These are phyloP conservation scores for Gloeophyllum trabeum DNA, from an alignment of 768 basidiomycete species.

Conservation along the genomic window DNA sequence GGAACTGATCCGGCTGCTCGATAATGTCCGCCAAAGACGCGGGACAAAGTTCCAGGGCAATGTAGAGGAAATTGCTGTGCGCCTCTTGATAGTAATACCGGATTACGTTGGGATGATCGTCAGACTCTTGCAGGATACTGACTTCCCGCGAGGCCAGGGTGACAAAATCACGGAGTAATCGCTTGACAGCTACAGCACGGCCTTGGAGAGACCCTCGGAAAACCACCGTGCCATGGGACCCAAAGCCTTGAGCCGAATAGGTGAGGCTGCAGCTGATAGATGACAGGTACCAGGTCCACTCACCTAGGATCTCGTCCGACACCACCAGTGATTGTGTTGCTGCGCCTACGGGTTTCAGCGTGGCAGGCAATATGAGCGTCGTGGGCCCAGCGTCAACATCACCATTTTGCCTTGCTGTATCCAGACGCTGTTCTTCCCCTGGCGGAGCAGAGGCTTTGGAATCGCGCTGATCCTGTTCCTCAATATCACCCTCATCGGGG, in stretches of 20 bases:
- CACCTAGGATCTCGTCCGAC: constrained; percentile 69
- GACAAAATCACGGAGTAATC: constrained; percentile 89
- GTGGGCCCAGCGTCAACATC: constrained; percentile 9
- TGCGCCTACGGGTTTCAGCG: background rate
- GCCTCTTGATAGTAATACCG: constrained; percentile 97
- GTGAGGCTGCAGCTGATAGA: background rate
- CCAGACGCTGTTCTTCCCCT: constrained; percentile 9
- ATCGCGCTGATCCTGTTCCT: constrained; percentile 9
- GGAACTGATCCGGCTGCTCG: constrained; percentile 66
- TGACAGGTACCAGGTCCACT: constrained; percentile 11
- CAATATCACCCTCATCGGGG: constrained; percentile 12
- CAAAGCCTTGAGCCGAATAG: constrained; percentile 53
- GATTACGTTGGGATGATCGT: constrained; percentile 98
- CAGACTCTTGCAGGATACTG: constrained; percentile 87
- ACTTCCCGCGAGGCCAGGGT: constrained; percentile 93
- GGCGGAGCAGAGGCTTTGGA: constrained; percentile 6
- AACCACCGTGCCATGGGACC: constrained; percentile 95
- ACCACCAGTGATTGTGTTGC: constrained; percentile 39
- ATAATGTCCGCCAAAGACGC: constrained; percentile 82
- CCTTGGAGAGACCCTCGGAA: constrained; percentile 93
- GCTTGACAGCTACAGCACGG: constrained; percentile 96
- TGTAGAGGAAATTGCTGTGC: constrained; percentile 90
- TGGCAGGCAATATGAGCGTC: too few species aligned
- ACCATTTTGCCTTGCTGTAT: constrained; percentile 5
- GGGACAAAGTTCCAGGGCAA: constrained; percentile 91